A percentile compares a stretch with the other conserved stretches of the same genome.
Conservation (phyloP, 1,139 yeast species). For the Hemisphaericaspora xylofermentans region DNA sequence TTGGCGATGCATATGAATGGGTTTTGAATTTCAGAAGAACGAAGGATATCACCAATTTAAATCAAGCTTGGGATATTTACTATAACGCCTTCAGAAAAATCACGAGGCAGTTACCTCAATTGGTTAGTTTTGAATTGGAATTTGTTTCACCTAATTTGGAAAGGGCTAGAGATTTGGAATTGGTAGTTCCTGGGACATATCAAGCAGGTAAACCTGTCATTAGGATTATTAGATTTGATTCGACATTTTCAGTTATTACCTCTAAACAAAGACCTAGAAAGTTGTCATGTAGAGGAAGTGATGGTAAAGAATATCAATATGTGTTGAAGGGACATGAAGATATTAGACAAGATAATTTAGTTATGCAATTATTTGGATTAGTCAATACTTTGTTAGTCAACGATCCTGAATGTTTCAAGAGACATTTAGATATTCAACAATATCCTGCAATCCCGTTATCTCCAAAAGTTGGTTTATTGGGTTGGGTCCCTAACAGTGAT, state of each 20-base stretch:
- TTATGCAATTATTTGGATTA: constrained; percentile 95
- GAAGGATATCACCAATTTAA: constrained; percentile 81
- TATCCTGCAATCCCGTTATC: constrained; percentile 93
- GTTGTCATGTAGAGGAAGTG: constrained; percentile 76
- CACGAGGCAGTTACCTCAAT: constrained; percentile 82
- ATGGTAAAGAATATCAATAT: constrained; percentile 86
- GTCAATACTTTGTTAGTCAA: constrained; percentile 86
- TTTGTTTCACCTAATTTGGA: constrained; percentile 90
- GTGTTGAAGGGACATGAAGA: constrained; percentile 94
- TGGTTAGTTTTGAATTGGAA: constrained; percentile 83
- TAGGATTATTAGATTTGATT: constrained; percentile 72
- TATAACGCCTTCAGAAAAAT: constrained; percentile 91
- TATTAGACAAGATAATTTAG: constrained; percentile 94
- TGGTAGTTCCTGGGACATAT: constrained; percentile 95
- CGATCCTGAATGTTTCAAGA: constrained; percentile 93
- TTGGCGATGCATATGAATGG: constrained; percentile 94
- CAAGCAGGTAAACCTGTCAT: constrained; percentile 80
- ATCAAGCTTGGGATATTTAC: constrained; percentile 97
- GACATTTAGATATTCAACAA: constrained; percentile 90
- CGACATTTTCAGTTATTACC: constrained; percentile 83
- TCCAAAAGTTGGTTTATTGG: constrained; percentile 93
- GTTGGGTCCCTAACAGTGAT: constrained; percentile 98
- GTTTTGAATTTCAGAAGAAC: constrained; percentile 80
- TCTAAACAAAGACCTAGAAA: constrained; percentile 96
- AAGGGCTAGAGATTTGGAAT: constrained; percentile 73